phyloP scores from a whole-genome alignment of 2,329 filamentous ascomycete genomes.

The Metarhizium robertsii region DNA sequence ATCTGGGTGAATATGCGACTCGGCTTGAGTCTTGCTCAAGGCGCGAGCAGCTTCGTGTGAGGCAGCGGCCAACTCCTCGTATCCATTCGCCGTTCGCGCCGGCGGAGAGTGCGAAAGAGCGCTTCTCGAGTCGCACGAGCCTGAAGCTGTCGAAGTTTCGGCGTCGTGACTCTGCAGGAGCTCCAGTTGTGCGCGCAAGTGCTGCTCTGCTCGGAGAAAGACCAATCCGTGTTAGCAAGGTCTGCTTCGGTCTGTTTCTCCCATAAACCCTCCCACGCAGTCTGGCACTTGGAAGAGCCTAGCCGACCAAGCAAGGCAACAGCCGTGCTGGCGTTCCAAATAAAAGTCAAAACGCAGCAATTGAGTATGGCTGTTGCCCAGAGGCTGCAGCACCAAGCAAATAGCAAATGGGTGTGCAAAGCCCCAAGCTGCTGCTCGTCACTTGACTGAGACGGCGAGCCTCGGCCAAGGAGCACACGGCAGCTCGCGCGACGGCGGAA shows the following conservation, averaged over 20 bases:
- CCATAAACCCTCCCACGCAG: background rate
- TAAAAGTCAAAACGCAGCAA: background rate
- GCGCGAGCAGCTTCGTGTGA: conserved; percentile 25
- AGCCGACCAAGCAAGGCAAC: background rate
- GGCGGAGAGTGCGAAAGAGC: conserved; percentile 19
- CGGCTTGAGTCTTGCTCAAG: conserved; percentile 27
- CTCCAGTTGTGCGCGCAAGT: conserved; percentile 34
- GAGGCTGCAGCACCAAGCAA: background rate
- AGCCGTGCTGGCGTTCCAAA: background rate
- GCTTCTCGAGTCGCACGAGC: conserved; percentile 20
- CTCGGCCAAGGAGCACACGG: background rate
- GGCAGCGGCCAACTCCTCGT: conserved; percentile 28
- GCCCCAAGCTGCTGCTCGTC: background rate
- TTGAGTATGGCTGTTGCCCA: background rate
- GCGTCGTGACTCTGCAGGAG: conserved; percentile 31
- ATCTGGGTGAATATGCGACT: conserved; percentile 40
- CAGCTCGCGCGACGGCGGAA: background rate
- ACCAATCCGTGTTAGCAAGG: conserved; percentile 13
- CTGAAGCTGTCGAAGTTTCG: conserved; percentile 21
- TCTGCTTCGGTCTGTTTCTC: background rate
- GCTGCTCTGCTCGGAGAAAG: conserved; percentile 24
- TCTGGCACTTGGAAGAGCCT: background rate
- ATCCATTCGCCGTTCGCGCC: conserved; percentile 34
- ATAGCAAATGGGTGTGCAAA: background rate
- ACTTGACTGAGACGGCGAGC: background rate